These are phyloP conservation scores for Atkinsonella hypoxylon DNA, from an alignment of 2,329 filamentous ascomycete genomes.

Conservation along the genomic window DNA sequence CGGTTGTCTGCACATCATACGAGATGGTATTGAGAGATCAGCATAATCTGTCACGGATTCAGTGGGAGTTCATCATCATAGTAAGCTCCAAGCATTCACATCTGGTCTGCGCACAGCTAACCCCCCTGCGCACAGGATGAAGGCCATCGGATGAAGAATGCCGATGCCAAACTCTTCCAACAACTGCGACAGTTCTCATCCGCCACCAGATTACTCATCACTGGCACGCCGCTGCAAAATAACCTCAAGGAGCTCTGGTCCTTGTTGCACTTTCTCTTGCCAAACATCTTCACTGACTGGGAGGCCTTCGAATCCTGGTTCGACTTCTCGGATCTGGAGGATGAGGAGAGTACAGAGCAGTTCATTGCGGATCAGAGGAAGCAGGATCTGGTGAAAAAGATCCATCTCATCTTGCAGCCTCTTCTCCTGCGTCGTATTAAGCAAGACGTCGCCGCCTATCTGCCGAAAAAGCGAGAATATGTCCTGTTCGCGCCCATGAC, in stretches of 20 bases:
- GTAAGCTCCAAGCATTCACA: conserved; percentile 28
- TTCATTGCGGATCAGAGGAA: conserved; percentile 65
- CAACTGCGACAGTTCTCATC: conserved; percentile 82
- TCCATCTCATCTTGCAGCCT: conserved; percentile 87
- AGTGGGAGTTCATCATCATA: conserved; percentile 97
- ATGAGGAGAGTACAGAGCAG: conserved; percentile 66
- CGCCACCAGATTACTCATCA: conserved; percentile 82
- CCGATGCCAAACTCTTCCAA: conserved; percentile 82
- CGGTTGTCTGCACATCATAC: conserved; percentile 87
- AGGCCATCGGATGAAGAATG: conserved; percentile 93
- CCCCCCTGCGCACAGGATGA: conserved; percentile 52
- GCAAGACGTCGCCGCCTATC: conserved; percentile 76
- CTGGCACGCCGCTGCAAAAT: conserved; percentile 89
- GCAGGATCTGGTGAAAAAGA: conserved; percentile 48
- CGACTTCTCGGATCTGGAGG: conserved; percentile 84
- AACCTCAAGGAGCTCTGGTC: conserved; percentile 95
- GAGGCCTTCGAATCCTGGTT: conserved; percentile 95
- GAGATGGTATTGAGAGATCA: conserved; percentile 92
- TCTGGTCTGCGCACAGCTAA: neutral
- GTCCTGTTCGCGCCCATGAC: conserved; percentile 90
- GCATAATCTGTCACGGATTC: conserved; percentile 66
- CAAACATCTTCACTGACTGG: conserved; percentile 84
- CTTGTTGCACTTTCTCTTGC: conserved; percentile 81
- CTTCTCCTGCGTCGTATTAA: conserved; percentile 82
- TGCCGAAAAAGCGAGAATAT: conserved; percentile 97